Percentiles rank a stretch among this genome's conserved stretches.
Evolutionary conservation across 192 early-diverging fungal genomes (phyloP).

Genomic region (Oehlia diaphana): DNA sequence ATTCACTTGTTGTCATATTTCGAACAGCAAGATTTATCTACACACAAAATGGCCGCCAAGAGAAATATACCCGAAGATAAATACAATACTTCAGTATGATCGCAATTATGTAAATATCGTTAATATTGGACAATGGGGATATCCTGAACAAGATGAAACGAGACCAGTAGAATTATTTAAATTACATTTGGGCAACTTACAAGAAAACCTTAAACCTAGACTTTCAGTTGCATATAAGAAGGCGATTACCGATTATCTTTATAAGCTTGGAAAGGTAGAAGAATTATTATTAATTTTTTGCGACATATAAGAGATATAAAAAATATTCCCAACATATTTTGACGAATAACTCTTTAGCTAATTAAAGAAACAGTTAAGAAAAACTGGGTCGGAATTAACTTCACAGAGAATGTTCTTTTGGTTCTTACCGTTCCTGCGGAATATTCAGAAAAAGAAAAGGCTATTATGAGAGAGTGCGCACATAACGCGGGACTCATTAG

Average conservation of each 20-base stretch:
- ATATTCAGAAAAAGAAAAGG: background rate
- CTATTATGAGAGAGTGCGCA: constrained; percentile 8
- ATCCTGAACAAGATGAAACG: background rate
- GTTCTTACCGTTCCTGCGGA: constrained; percentile 8
- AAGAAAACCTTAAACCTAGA: background rate
- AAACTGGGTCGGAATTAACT: background rate
- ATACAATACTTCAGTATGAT: background rate
- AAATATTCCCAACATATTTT: background rate
- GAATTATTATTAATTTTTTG: too few relatives aligned
- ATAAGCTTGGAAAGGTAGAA: background rate
- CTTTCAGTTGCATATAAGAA: constrained; percentile 8
- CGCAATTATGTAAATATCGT: background rate
- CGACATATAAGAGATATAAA: background rate
- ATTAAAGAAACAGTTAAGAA: background rate
- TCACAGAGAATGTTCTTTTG: background rate
- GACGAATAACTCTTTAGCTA: background rate
- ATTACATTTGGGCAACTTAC: constrained; percentile 1
- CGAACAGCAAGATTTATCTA: background rate
- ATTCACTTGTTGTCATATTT: background rate
- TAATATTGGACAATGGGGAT: background rate
- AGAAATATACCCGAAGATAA: background rate
- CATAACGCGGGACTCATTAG: background rate
- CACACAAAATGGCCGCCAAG: background rate
- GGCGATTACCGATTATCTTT: constrained; percentile 9
- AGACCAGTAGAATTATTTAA: background rate